Evolutionary conservation across 345 rosid genomes (phyloP), one percentile per base, ranked within the genome.

Genomic region (Camelina hispida): DNA sequence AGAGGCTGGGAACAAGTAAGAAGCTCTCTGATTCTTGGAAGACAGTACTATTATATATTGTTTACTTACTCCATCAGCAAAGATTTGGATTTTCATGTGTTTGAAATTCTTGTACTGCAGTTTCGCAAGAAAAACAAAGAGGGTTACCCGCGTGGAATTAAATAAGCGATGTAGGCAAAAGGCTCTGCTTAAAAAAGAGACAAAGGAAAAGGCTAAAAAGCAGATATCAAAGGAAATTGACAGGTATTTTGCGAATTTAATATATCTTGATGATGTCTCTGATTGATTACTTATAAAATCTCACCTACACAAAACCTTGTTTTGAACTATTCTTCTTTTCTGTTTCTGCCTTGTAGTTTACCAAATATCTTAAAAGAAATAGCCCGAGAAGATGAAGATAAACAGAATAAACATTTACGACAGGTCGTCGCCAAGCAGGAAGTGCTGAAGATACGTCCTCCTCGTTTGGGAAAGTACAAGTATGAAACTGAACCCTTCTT

Each of bases 391-490:
- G 96, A 92, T 44, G 89, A 87, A 64, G 93, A 88, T 75, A 90
- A 88, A 85, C 80, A 83, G 40, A 90, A 85, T 30, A 82, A 82
- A 77, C 91, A 79, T 68, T 53, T 79, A 28, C 66, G 99, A 28
- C 70, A 81, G 35, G 68, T 80, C 38, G 85, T 87, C 12, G 91
- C 91, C 2, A 89, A 88, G 82, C 81, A 90, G 72, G 98, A 95
- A 66, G 87, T 87, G 76, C 81, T 89, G 13, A 92, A 86, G 84
- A 66, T 77, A 9, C 74, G 93, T 43, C 99, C 99, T 17, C 96
- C 98, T 13, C 93, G 97, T 23, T 79, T 95, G 84, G 99, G 97
- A 74, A 92, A 87, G 86, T 90, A 90, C 90, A 95, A 86, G 99
- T 88, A 92, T 61, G 88, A 65, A 22, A 52, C 46, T 0, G 28